Conservation (phyloP, 768 basidiomycete genomes). For the Mycena albidolilacea region DNA sequence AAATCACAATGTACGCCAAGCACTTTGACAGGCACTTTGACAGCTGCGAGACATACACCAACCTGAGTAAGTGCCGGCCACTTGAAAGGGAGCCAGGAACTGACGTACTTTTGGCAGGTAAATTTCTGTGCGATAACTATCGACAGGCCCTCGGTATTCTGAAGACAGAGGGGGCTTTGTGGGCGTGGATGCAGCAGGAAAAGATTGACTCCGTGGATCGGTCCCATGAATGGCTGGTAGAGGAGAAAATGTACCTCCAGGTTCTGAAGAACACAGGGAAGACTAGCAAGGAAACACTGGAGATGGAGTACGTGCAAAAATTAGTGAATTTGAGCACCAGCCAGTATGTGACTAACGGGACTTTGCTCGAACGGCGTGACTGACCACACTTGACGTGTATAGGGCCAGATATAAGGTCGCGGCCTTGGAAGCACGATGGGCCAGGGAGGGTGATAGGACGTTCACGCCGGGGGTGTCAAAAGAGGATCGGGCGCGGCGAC, state of each 20-base stretch:
- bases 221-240: constrained; percentile 28
- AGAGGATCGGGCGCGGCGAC: too few relatives aligned
- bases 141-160: constrained; percentile 30
- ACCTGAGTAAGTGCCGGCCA: not conserved
- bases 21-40: too few relatives aligned
- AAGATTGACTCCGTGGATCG: not conserved
- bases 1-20: too few relatives aligned
- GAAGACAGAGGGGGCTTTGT: constrained; percentile 15
- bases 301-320: constrained; percentile 20
- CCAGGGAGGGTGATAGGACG: too few relatives aligned
- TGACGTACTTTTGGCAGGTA: not conserved
- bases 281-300: not conserved
- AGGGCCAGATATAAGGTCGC: not conserved
- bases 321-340: not conserved
- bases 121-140: constrained; percentile 25
- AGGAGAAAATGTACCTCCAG: not conserved
- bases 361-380: too few relatives aligned
- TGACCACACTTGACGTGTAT: too few relatives aligned
- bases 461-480: too few relatives aligned
- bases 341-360: not conserved
- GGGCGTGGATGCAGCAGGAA: constrained; percentile 22
- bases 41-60: not conserved
- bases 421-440: too few relatives aligned
- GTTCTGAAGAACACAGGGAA: not conserved
- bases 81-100: not conserved